phyloP scores from a whole-genome alignment of 176 grass and related monocot genomes.

The Oryza longistaminata region DNA sequence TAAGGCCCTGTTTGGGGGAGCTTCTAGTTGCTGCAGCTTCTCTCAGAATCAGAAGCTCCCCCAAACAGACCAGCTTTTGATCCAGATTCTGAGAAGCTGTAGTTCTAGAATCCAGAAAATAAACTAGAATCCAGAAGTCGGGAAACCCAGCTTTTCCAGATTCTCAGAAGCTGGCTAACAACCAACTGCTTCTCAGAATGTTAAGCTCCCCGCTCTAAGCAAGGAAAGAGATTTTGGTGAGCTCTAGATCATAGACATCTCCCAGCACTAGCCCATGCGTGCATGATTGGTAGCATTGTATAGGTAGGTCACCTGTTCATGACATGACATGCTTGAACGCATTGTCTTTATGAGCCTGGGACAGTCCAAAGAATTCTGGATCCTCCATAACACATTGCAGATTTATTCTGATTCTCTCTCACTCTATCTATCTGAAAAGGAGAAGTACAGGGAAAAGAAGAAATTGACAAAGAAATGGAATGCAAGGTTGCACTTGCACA shows the following conservation, averaged over 20 bases:
- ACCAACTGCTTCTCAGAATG: no score
- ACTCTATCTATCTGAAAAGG: no score
- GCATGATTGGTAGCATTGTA: slow-evolving; percentile 33
- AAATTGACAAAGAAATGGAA: neutral
- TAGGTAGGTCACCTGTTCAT: slow-evolving; percentile 15
- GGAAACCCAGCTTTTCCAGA: no score
- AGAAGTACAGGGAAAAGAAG: neutral
- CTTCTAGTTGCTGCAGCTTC: no score
- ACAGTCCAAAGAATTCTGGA: neutral
- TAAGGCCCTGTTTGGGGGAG: no score
- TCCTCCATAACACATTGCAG: neutral
- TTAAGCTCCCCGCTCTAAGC: neutral
- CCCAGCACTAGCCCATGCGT: slow-evolving; percentile 15
- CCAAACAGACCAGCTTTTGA: no score
- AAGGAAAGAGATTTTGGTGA: slow-evolving; percentile 2
- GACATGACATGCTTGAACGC: slow-evolving; percentile 27
- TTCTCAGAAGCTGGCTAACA: no score
- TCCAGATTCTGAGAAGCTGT: no score
- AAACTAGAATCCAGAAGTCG: no score
- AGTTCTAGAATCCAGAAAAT: no score
- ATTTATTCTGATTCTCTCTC: neutral
- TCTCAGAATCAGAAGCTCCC: no score
- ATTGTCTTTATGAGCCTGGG: neutral
- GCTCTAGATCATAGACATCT: neutral
- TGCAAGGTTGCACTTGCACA: neutral